Conservation (phyloP, 768 basidiomycete species). For the Kwoniella sp. region DNA sequence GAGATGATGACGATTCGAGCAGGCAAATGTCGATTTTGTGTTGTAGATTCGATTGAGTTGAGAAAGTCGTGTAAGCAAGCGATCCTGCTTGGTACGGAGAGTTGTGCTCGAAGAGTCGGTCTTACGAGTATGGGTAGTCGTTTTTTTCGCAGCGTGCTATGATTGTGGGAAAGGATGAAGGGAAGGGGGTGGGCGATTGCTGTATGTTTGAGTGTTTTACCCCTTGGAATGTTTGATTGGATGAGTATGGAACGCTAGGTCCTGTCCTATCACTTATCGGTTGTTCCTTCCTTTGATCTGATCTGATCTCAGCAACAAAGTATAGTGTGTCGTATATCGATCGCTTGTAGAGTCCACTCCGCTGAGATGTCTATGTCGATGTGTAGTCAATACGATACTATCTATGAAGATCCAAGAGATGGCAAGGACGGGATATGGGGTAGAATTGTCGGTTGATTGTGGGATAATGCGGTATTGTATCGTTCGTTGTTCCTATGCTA, state of each 20-base stretch:
- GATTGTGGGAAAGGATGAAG: conserved; percentile 1
- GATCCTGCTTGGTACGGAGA: background rate
- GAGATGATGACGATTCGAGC: too few species aligned
- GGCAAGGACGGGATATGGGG: background rate
- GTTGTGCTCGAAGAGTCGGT: background rate
- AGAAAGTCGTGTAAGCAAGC: background rate
- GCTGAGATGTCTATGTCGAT: background rate
- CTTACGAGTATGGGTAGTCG: background rate
- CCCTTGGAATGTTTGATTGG: background rate
- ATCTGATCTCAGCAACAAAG: background rate
- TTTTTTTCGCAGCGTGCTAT: too few species aligned
- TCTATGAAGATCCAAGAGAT: background rate
- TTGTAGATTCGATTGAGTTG: too few species aligned
- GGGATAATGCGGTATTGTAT: too few species aligned
- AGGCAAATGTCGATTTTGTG: too few species aligned
- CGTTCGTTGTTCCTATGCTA: too few species aligned
- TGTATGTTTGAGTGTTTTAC: background rate
- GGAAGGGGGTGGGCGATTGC: background rate
- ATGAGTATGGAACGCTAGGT: background rate
- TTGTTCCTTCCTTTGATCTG: background rate
- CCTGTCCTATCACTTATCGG: background rate
- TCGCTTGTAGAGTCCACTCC: background rate
- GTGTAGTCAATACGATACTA: background rate
- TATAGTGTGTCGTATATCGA: background rate
- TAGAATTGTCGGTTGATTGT: background rate